Evolutionary conservation across 495 filamentous ascomycete genomes (phyloP).

Genomic region (Penicillium fimorum): DNA sequence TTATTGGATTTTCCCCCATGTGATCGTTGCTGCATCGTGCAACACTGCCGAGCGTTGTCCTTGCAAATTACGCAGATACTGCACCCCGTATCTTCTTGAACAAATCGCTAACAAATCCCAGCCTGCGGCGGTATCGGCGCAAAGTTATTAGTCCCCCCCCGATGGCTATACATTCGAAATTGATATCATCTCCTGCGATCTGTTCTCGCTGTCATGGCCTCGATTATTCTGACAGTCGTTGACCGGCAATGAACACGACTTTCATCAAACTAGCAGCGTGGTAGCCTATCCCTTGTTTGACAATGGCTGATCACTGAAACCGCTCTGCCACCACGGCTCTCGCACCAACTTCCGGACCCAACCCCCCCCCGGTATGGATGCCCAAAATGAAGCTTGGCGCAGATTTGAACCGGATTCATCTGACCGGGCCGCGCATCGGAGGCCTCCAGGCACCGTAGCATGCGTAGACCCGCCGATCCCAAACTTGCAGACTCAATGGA

Average conservation of each 20-base stretch:
- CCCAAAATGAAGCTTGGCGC: constrained; percentile 4
- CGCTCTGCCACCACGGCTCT: background rate
- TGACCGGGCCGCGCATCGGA: constrained; percentile 4
- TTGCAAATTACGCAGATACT: background rate
- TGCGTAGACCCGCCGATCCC: background rate
- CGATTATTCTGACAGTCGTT: constrained; percentile 8
- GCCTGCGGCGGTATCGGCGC: constrained; percentile 49
- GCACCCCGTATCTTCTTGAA: background rate
- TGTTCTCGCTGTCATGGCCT: constrained; percentile 22
- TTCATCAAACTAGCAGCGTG: background rate
- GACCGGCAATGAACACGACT: constrained; percentile 12
- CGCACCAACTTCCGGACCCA: constrained; percentile 8
- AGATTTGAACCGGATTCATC: constrained; percentile 2
- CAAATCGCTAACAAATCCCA: constrained; percentile 29
- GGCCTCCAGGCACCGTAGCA: background rate
- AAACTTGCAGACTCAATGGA: background rate
- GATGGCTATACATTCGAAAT: constrained; percentile 24
- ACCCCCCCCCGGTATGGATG: constrained; percentile 3
- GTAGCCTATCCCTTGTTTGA: background rate
- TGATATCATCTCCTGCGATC: constrained; percentile 16
- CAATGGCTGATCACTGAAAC: background rate
- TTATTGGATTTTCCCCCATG: constrained; percentile 29
- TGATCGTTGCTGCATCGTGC: constrained; percentile 21
- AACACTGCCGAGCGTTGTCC: constrained; percentile 28
- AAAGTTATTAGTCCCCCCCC: constrained; percentile 41